Conservation (phyloP, 2,329 filamentous ascomycete species). For the Podosphaera xanthii region DNA sequence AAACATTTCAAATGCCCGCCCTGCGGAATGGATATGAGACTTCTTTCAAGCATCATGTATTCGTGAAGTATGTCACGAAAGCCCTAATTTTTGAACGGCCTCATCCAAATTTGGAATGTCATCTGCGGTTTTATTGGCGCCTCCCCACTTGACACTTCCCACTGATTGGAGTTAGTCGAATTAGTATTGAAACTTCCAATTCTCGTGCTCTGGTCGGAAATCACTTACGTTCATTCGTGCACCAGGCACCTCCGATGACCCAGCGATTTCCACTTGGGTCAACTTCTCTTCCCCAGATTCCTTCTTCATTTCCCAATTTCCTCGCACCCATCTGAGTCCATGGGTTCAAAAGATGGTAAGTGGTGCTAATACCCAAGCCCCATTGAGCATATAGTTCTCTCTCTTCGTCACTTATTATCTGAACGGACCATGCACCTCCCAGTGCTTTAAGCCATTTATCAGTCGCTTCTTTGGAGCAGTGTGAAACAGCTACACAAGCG, state of each 20-base stretch:
- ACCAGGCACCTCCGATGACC: slow-evolving; percentile 38
- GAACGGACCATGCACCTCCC: slow-evolving; percentile 22
- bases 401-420: slow-evolving; percentile 36
- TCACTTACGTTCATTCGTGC: slow-evolving; percentile 16
- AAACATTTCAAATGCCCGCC: not conserved
- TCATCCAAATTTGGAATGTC: slow-evolving; percentile 30
- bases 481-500: slow-evolving; percentile 38
- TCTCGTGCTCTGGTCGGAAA: not conserved
- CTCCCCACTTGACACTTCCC: slow-evolving; percentile 27
- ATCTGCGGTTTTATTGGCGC: slow-evolving; percentile 25
- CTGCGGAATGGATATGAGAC: no score
- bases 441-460: slow-evolving; percentile 18
- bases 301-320: slow-evolving; percentile 35
- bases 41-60: no score
- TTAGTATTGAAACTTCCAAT: slow-evolving; percentile 1
- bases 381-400: slow-evolving; percentile 40
- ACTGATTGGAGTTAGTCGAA: slow-evolving; percentile 1
- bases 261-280: slow-evolving; percentile 45
- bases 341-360: slow-evolving; percentile 41
- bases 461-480: slow-evolving; percentile 34
- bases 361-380: slow-evolving; percentile 39
- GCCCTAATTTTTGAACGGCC: slow-evolving; percentile 18
- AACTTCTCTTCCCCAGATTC: slow-evolving; percentile 36
- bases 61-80: not conserved
- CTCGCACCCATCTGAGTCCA: slow-evolving; percentile 30